These are phyloP conservation scores for Nemophila menziesii DNA, from an alignment of 257 asterid genomes.

Conservation along the genomic window DNA sequence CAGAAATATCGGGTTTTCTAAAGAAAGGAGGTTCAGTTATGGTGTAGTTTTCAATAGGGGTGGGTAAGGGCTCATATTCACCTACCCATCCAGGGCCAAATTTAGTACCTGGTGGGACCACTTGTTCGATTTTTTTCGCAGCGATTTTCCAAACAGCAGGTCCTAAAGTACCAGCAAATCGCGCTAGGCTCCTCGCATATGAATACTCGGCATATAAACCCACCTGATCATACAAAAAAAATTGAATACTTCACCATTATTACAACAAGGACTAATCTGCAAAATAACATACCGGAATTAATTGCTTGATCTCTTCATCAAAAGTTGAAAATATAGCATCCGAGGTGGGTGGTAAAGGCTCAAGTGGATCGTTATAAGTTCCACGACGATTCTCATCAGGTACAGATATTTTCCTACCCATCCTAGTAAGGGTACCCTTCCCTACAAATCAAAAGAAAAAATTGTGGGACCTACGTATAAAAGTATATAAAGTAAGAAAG, in stretches of 20 bases:
- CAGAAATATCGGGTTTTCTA: conserved; percentile 24
- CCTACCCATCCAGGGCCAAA: conserved; percentile 98
- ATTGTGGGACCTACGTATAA: background rate
- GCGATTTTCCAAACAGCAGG: conserved; percentile 85
- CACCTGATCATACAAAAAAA: conserved; percentile 38
- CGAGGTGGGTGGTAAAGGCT: conserved; percentile 31
- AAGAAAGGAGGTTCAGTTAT: conserved; percentile 60
- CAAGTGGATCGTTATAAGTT: conserved; percentile 45
- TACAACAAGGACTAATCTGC: background rate
- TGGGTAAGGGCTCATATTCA: conserved; percentile 89
- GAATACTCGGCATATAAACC: conserved; percentile 87
- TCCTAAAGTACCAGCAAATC: conserved; percentile 86
- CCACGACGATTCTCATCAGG: conserved; percentile 75
- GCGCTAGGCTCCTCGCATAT: conserved; percentile 86
- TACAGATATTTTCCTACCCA: conserved; percentile 43
- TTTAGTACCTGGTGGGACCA: conserved; percentile 67
- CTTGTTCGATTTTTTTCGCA: conserved; percentile 79
- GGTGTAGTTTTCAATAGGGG: conserved; percentile 49
- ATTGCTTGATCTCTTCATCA: conserved; percentile 83
- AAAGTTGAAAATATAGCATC: conserved; percentile 73
- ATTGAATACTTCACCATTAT: conserved; percentile 7
- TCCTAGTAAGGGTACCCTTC: conserved; percentile 39
- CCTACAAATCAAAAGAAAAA: conserved; percentile 31
- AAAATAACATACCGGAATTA: conserved; percentile 68
- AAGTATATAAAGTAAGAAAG: background rate